Percentiles rank a stretch among this genome's conserved stretches.
Evolutionary conservation across 1,139 yeast species (phyloP).

Genomic region (Magnusiomyces fungicola): DNA sequence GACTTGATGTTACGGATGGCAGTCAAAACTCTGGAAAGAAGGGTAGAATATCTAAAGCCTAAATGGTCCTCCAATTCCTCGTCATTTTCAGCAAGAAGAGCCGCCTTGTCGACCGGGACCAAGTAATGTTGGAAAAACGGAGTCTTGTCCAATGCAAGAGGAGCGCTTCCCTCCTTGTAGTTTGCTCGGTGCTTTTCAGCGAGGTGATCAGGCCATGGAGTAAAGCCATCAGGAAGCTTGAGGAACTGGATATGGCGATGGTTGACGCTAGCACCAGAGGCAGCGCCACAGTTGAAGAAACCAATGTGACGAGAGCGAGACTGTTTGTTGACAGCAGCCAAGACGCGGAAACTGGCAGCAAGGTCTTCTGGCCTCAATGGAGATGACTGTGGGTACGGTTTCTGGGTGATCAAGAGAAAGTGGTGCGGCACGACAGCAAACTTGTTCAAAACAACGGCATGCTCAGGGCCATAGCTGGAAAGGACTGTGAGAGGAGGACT

Average conservation of each 20-base stretch:
- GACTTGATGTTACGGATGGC: slow-evolving; percentile 37
- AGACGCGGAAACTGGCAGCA: slow-evolving; percentile 46
- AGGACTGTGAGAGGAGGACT: slow-evolving; percentile 67
- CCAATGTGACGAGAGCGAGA: slow-evolving; percentile 50
- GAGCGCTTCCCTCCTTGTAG: slow-evolving; percentile 41
- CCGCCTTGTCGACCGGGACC: slow-evolving; percentile 45
- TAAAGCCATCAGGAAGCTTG: slow-evolving; percentile 52
- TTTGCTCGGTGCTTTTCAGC: slow-evolving; percentile 41
- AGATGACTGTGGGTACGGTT: slow-evolving; percentile 61
- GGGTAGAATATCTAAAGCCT: slow-evolving; percentile 57
- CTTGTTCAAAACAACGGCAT: slow-evolving; percentile 69
- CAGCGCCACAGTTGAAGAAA: slow-evolving; percentile 80
- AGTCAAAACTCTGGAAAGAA: slow-evolving; percentile 65
- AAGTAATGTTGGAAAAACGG: slow-evolving; percentile 76
- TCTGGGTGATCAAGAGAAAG: slow-evolving; percentile 66
- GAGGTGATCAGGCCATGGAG: slow-evolving; percentile 53
- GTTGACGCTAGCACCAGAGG: slow-evolving; percentile 87
- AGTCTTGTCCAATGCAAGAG: slow-evolving; percentile 51
- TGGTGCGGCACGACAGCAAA: slow-evolving; percentile 79
- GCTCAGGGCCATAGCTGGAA: slow-evolving; percentile 47
- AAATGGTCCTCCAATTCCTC: slow-evolving; percentile 47
- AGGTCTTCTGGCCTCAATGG: slow-evolving; percentile 68
- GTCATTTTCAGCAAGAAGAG: slow-evolving; percentile 22
- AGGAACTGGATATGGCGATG: slow-evolving; percentile 89
- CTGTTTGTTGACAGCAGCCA: slow-evolving; percentile 37